Evolutionary conservation across 1,284 basidiomycete species (phyloP), one percentile per base, ranked within the genome.

Genomic region (Phellinidium pouzarii): DNA sequence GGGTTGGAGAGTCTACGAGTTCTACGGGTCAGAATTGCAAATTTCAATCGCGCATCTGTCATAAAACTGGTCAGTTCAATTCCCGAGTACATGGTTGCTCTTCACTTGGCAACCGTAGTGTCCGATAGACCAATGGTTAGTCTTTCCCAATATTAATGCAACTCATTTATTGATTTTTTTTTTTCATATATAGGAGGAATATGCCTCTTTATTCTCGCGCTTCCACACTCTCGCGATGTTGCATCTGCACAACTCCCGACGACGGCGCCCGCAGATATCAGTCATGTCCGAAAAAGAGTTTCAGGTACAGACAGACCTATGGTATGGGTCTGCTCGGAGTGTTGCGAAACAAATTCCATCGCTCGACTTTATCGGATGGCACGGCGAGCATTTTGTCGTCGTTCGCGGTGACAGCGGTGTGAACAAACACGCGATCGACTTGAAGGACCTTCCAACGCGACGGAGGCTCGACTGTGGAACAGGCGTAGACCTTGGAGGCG

Each of bases 301-400:
- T 58, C 70, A 71, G 50, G 61, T 77, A 14, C 76, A 81, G 60
- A 80, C 76, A 3, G 79, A 78, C 23, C 53, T 72, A n/a, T 82
- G 80, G 80, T 67, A 68, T 26, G 69, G 72, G 2, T 70, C 67
- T 51, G 77, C 76, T 22, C 68, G 74, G 17, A 70, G 69, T 56
- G 70, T 83, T 51, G 79, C 80, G 0, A 61, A 64, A 5, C 62
- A 63, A 22, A 58, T 84, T 1, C 76, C 75, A 1, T 72, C 72
- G 17, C 59, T 84, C 38, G 80, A 84, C 64, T 84, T 82, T 57
- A 63, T 84, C 1, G 81, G 80, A 9, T 84, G 80, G 80, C 78
- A 83, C 63, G 78, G 79, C 26, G 80, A 84, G 63, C 79, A 82
- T 64, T 82, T 79, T 61, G 79, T 79, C 54, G 76, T 84, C 47